These are phyloP conservation scores for Helenozyma rhizophorensis DNA, from an alignment of 805 yeast genomes.

Conservation along the genomic window DNA sequence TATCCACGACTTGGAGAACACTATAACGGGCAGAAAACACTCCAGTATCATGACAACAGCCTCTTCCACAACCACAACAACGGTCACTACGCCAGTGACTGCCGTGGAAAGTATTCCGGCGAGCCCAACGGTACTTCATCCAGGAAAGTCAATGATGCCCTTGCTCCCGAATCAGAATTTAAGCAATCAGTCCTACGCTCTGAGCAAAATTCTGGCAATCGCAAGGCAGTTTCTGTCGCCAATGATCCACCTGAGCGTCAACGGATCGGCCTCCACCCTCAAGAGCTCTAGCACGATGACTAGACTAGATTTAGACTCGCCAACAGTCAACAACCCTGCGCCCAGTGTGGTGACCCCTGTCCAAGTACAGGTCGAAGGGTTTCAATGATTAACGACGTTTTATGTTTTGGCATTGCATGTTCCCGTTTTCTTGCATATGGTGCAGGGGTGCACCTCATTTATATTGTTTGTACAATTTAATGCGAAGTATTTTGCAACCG, in stretches of 20 bases:
- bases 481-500: no score
- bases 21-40: slow-evolving; percentile 11
- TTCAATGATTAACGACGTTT: no score
- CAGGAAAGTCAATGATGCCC: slow-evolving; percentile 14
- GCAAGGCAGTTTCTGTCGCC: slow-evolving; percentile 11
- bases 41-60: slow-evolving; percentile 16
- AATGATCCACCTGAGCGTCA: slow-evolving; percentile 14
- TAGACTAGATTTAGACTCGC: slow-evolving; percentile 26
- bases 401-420: no score
- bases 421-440: no score
- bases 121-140: slow-evolving; percentile 13
- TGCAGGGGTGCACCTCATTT: no score
- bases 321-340: slow-evolving; percentile 21
- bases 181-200: slow-evolving; percentile 11
- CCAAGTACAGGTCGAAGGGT: slow-evolving; percentile 29
- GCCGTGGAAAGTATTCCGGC: slow-evolving; percentile 12
- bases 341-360: slow-evolving; percentile 39
- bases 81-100: slow-evolving; percentile 5
- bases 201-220: slow-evolving; percentile 12
- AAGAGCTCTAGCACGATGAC: slow-evolving; percentile 31
- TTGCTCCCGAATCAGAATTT: slow-evolving; percentile 15
- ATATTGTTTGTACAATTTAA: no score
- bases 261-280: slow-evolving; percentile 21
- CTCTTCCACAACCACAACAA: slow-evolving; percentile 12
- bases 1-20: slow-evolving; percentile 13